Conservation (phyloP, 176 grass and related monocot genomes). For the Oryza meyeriana region DNA sequence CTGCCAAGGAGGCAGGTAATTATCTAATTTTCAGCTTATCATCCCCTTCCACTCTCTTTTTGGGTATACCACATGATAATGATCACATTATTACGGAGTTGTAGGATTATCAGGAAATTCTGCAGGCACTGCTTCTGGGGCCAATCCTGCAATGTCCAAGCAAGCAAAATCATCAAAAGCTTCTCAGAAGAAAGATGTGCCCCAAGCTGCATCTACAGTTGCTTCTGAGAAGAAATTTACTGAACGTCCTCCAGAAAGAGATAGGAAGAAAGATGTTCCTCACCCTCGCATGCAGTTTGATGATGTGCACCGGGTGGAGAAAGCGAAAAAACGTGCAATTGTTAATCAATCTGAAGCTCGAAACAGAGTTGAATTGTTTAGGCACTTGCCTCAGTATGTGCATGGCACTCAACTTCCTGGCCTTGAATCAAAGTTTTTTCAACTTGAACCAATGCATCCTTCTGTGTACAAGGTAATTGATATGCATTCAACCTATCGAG, state of each 20-base stretch:
- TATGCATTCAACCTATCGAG: background rate
- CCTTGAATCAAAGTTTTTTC: conserved; percentile 89
- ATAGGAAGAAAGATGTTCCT: conserved; percentile 86
- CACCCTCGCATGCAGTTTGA: conserved; percentile 97
- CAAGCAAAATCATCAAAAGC: conserved; percentile 57
- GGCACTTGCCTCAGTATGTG: conserved; percentile 85
- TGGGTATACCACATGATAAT: background rate
- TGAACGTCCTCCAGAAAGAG: conserved; percentile 62
- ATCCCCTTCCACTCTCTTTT: background rate
- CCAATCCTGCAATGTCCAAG: conserved; percentile 42
- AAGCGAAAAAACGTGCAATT: conserved; percentile 81
- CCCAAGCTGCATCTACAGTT: conserved; percentile 43
- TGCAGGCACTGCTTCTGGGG: conserved; percentile 31
- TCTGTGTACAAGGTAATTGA: conserved; percentile 89
- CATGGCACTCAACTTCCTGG: conserved; percentile 96
- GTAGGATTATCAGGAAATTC: conserved; percentile 38
- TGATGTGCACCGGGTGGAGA: conserved; percentile 78
- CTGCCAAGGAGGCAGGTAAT: conserved; percentile 55
- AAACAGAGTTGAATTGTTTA: conserved; percentile 87
- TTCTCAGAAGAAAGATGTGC: conserved; percentile 71
- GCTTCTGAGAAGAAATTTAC: conserved; percentile 70
- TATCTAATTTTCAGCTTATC: conserved; percentile 2
- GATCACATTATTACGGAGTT: background rate
- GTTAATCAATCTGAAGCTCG: conserved; percentile 85
- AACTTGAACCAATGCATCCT: conserved; percentile 86